phyloP scores from a whole-genome alignment of 2,329 filamentous ascomycete species.

The Fusarium udum region DNA sequence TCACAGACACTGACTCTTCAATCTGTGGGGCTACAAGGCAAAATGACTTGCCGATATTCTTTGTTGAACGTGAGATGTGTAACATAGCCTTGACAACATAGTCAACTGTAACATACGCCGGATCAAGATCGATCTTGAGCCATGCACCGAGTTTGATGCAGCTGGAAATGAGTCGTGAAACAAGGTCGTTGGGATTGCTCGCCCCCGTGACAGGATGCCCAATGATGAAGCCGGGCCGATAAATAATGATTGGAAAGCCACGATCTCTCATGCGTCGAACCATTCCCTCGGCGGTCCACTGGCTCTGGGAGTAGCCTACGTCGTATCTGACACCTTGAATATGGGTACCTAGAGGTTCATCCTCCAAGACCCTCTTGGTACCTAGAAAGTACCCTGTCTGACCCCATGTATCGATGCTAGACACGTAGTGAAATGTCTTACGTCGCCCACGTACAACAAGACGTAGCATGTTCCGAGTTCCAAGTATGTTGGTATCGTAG shows the following conservation, averaged over 20 bases:
- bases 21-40: background rate
- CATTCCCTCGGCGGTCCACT: slow-evolving; percentile 1
- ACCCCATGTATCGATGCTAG: slow-evolving; percentile 5
- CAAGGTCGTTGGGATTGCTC: slow-evolving; percentile 4
- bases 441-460: background rate
- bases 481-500: background rate
- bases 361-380: background rate
- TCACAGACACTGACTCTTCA: background rate
- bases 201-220: background rate
- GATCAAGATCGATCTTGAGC: background rate
- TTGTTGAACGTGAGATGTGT: background rate
- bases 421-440: background rate
- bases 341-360: background rate
- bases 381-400: slow-evolving; percentile 1
- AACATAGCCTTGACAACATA: background rate
- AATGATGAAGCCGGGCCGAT: slow-evolving; percentile 1
- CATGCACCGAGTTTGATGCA: slow-evolving; percentile 1
- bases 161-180: background rate
- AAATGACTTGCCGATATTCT: background rate
- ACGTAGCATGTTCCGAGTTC: background rate
- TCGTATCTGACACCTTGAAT: background rate
- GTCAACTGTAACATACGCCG: background rate
- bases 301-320: background rate
- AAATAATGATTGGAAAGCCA: background rate
- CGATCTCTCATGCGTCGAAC: background rate